Conservation (phyloP, 2,329 filamentous ascomycete species). For the Cephalotrichum gorgonifer region DNA sequence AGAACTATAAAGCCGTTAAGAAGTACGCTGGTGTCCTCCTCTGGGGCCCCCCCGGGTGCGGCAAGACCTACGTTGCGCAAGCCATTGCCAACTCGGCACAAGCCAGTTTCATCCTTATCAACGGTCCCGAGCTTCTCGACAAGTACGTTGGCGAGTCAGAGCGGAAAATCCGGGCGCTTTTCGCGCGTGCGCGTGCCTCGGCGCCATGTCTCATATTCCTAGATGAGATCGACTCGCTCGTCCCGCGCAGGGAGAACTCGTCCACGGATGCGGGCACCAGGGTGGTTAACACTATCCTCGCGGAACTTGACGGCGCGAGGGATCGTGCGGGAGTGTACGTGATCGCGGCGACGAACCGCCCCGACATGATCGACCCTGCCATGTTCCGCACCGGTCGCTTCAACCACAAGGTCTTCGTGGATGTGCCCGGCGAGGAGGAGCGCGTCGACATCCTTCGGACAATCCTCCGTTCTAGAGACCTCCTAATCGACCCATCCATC, state of each 20-base stretch:
- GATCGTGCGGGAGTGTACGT: conserved; percentile 82
- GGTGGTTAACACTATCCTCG: conserved; percentile 90
- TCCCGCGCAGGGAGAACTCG: conserved; percentile 69
- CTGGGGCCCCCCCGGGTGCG: conserved; percentile 94
- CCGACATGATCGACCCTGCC: conserved; percentile 92
- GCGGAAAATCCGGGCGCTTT: conserved; percentile 83
- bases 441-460: conserved; percentile 78
- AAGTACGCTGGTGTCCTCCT: conserved; percentile 81
- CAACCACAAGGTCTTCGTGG: conserved; percentile 81
- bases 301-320: conserved; percentile 81
- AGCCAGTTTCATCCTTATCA: conserved; percentile 97
- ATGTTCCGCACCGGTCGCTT: conserved; percentile 88
- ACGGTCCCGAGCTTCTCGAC: conserved; percentile 90
- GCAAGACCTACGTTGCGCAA: conserved; percentile 92
- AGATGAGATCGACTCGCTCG: conserved; percentile 90
- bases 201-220: conserved; percentile 96
- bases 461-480: conserved; percentile 36
- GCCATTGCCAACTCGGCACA: conserved; percentile 91
- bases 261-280: conserved; percentile 75
- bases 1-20: conserved; percentile 69
- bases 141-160: conserved; percentile 98
- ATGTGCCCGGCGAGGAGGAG: conserved; percentile 68
- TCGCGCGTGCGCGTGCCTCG: conserved; percentile 74
- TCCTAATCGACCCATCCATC: conserved; percentile 34
- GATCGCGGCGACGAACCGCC: conserved; percentile 88